Conservation (phyloP, 257 asterid genomes). For the Misopates orontium region DNA sequence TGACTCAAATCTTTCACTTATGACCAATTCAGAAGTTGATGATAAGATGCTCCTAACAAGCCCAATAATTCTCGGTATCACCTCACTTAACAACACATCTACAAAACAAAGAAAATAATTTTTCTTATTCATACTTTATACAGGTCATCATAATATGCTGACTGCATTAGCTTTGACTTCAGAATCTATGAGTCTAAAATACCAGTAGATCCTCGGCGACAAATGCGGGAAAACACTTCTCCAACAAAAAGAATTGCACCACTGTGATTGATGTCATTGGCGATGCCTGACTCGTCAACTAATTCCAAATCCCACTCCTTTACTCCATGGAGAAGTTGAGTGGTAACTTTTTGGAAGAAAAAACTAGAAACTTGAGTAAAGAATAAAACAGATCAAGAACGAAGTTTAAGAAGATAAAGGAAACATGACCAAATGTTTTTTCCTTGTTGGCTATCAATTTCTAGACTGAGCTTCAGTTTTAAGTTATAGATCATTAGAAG, state of each 20-base stretch:
- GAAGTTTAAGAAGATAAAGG: not conserved
- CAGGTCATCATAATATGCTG: conserved; percentile 23
- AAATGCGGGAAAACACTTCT: conserved; percentile 72
- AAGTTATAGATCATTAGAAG: conserved; percentile 13
- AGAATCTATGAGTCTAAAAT: conserved; percentile 27
- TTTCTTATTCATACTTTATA: conserved; percentile 18
- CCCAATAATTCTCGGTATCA: conserved; percentile 59
- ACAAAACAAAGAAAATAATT: conserved; percentile 34
- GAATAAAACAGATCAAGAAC: conserved; percentile 28
- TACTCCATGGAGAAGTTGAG: conserved; percentile 71
- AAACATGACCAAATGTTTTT: not conserved
- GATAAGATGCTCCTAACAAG: conserved; percentile 49
- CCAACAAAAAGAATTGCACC: conserved; percentile 59
- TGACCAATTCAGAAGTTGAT: conserved; percentile 40
- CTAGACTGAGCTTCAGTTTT: not conserved
- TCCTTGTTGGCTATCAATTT: not conserved
- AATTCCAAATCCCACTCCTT: conserved; percentile 64
- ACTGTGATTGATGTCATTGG: conserved; percentile 32
- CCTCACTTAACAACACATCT: conserved; percentile 76
- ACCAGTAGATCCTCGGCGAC: conserved; percentile 96
- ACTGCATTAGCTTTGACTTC: conserved; percentile 19
- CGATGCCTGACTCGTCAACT: conserved; percentile 33
- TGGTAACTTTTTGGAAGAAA: conserved; percentile 65
- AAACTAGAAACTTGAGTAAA: conserved; percentile 56
- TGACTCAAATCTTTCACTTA: conserved; percentile 42